Percentiles rank a stretch among this genome's conserved stretches.
phyloP scores from a whole-genome alignment of 1,284 basidiomycete genomes.

The Moesziomyces parantarcticus region DNA sequence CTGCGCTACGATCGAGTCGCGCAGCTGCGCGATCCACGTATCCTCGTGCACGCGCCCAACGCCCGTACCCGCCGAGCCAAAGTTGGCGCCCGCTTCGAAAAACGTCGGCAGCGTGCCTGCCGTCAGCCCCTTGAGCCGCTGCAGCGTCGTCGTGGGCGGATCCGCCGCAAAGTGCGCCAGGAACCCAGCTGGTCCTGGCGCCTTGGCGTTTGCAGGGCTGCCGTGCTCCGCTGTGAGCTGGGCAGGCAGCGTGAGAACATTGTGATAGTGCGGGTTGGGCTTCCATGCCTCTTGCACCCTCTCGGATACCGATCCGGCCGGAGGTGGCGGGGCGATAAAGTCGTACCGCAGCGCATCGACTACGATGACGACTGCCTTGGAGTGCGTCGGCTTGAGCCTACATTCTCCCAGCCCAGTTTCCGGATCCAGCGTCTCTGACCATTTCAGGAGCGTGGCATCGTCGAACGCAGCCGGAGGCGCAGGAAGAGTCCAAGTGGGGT shows the following conservation, averaged over 20 bases:
- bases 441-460: constrained; percentile 27
- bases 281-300: constrained; percentile 13
- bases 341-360: constrained; percentile 95
- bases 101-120: constrained; percentile 97
- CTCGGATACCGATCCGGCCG: constrained; percentile 72
- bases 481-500: constrained; percentile 17
- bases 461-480: constrained; percentile 30
- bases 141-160: constrained; percentile 93
- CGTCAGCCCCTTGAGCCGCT: constrained; percentile 92
- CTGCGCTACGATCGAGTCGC: constrained; percentile 54
- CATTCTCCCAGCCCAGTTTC: constrained; percentile 46
- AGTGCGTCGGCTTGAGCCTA: constrained; percentile 49
- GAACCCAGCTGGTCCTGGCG: constrained; percentile 74
- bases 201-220: constrained; percentile 7
- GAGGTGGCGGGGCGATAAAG: constrained; percentile 80
- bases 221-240: constrained; percentile 72
- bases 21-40: constrained; percentile 73
- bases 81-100: constrained; percentile 90
- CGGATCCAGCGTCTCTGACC: constrained; percentile 41
- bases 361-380: constrained; percentile 81
- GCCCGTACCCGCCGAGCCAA: constrained; percentile 73
- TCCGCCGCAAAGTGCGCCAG: constrained; percentile 90
- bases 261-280: constrained; percentile 77
- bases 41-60: constrained; percentile 79
- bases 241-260: constrained; percentile 81